Evolutionary conservation across 805 yeast species (phyloP), one percentile per base, ranked within the genome.

Genomic region (Cyberlindnera mrakii): DNA sequence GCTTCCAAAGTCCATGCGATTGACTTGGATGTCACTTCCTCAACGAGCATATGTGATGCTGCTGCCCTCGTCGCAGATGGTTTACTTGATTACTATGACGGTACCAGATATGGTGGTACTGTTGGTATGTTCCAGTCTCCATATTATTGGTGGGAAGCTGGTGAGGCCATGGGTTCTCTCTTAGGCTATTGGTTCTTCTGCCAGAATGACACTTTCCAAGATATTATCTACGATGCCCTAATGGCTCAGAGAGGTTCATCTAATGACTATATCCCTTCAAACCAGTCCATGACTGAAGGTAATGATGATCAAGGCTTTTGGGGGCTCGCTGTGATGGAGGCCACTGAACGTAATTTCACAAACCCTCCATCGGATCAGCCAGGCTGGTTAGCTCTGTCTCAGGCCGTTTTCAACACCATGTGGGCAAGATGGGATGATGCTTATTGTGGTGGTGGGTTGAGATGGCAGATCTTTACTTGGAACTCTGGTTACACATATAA

Each of bases 81-180:
- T 58, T 66, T 81, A 48, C 61, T 84, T 59, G 85, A 82, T 64
- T 85, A 85, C 59, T 82, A 82, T 55, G 79, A 76, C 53, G 93
- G 91, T 34, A 49, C 52, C 29, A 58, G 68, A 33, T 59, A 65
- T 36, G 90, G 89, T 40, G 89, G 89, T 27, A 72, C 82, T 7
- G 71, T 83, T 18, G 95, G 91, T 30, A 74, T 78, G 83, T 82
- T 85, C 56, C 70, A 77, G 23, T 57, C 71, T 50, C 93, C 93
- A 0, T 85, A 85, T 65, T 85, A 83, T 65, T 89, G 93, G 89
- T 86, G 95, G 95, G 84, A 86, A 63, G 90, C 95, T 27, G 96
- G 96, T 59, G 95, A 87, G 55, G 95, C 89, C 0, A 83, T 71
- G 64, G 78, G 78, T 29, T 66, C 70, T 6, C 61, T 85, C 68